Evolutionary conservation across 2,329 filamentous ascomycete genomes (phyloP), one percentile per base, ranked within the genome.

Genomic region (Tolypocladium paradoxum): DNA sequence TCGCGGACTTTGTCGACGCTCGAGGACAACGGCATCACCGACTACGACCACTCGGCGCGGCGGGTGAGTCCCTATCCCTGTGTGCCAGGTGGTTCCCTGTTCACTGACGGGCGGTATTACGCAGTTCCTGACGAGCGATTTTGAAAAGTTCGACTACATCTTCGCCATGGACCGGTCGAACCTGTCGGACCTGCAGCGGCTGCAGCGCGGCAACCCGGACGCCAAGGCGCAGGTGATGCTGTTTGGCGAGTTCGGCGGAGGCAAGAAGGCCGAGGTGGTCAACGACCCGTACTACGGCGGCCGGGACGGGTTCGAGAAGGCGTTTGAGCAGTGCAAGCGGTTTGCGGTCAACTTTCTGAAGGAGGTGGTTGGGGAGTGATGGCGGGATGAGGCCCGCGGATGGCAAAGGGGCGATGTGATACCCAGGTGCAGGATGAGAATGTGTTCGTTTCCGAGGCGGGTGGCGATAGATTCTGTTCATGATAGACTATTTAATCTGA

Each of bases 201-300:
- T 85, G 64, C 74, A 81, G 58, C 72, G 76, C 55, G 75, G 80
- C 59, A 80, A 79, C 59, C 73, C 77, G n/a, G 75, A 78, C 35
- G 68, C 75, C 34, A 81, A 79, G 65, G 83, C 82, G 4, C 77
- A 81, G 64, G 81, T 95, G 51, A 85, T 88, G 76, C 72, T 97
- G 49, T 97, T 93, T 73, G 93, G 93, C 34, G 87, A 91, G 63
- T 83, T 76, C 61, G 90, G 88, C 63, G 87, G 87, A 4, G 81
- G 74, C 35, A 63, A 62, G 54, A 80, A 71, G 60, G 76, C 79
- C 22, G 88, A 96, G 72, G 79, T 88, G 48, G 84, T 96, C 9
- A 75, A 81, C 54, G 93, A 97, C 68, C 93, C 93, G 16, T 99
- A 97, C 72, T 97, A 97, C 68, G 90, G 89, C n/a, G 90, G 82